A percentile compares a stretch with the other conserved stretches of the same genome.
phyloP scores from a whole-genome alignment of 2,329 filamentous ascomycete genomes.

The Fragosphaeria purpurea region DNA sequence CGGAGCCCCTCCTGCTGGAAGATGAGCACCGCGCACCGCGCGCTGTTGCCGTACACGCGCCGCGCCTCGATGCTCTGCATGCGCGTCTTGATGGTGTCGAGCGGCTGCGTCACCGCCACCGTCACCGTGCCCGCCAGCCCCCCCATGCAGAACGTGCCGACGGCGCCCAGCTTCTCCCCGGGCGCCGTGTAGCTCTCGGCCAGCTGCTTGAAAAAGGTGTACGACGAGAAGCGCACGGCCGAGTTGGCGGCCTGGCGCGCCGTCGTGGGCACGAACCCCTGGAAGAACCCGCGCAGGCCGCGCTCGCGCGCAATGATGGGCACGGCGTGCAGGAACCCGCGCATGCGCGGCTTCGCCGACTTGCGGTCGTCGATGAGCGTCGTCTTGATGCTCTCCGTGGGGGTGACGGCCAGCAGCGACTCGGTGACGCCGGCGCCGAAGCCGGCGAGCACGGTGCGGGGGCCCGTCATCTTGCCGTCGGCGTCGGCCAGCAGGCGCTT shows the following conservation, averaged over 20 bases:
- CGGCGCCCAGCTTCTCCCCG: constrained; percentile 82
- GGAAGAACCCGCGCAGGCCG: constrained; percentile 86
- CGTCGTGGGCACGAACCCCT: constrained; percentile 91
- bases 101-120: constrained; percentile 63
- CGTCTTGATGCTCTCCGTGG: constrained; percentile 97
- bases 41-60: constrained; percentile 73
- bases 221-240: constrained; percentile 81
- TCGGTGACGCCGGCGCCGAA: constrained; percentile 94
- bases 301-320: constrained; percentile 80
- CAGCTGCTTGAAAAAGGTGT: constrained; percentile 82
- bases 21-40: constrained; percentile 73
- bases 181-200: constrained; percentile 88
- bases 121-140: constrained; percentile 84
- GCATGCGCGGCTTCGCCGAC: constrained; percentile 70
- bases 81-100: constrained; percentile 92
- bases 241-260: constrained; percentile 91
- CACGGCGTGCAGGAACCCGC: constrained; percentile 84
- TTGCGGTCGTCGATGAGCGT: constrained; percentile 97
- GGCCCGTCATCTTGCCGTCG: constrained; percentile 80
- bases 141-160: constrained; percentile 85
- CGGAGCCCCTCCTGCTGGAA: constrained; percentile 80
- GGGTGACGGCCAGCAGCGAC: constrained; percentile 85
- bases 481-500: constrained; percentile 73
- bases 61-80: constrained; percentile 95
- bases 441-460: constrained; percentile 81